A percentile compares a stretch with the other conserved stretches of the same genome.
Conservation (phyloP, 331 rosid species). For the Dryas integrifolia region DNA sequence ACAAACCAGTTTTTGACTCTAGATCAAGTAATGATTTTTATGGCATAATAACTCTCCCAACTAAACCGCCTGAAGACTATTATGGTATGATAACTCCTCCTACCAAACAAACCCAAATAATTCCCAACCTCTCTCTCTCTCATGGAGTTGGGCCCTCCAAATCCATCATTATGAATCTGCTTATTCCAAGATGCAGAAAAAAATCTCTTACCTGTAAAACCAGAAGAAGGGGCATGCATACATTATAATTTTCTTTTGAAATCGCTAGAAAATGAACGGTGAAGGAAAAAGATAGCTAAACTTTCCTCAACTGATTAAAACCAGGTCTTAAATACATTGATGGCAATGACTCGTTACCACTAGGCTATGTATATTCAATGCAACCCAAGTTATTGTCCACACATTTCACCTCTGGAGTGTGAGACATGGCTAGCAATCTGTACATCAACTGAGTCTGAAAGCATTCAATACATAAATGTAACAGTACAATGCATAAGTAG, state of each 20-base stretch:
- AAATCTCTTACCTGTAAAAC: too few species aligned
- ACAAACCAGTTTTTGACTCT: not conserved
- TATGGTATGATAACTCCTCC: constrained; percentile 15
- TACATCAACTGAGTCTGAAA: not conserved
- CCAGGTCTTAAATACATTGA: not conserved
- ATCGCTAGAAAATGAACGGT: not conserved
- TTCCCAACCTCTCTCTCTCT: constrained; percentile 1
- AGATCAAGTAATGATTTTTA: constrained; percentile 2
- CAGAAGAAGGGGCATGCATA: too few species aligned
- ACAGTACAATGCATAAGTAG: constrained; percentile 4
- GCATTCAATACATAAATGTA: constrained; percentile 21
- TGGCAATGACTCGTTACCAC: constrained; percentile 15
- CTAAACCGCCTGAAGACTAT: not conserved
- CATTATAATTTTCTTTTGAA: not conserved
- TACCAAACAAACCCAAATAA: constrained; percentile 21
- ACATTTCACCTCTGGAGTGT: constrained; percentile 20
- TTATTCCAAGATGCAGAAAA: not conserved
- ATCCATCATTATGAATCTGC: constrained; percentile 2
- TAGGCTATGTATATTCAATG: constrained; percentile 28
- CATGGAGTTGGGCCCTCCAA: constrained; percentile 19
- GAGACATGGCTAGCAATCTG: constrained; percentile 20
- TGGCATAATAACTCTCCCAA: constrained; percentile 10
- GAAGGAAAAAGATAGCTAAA: not conserved
- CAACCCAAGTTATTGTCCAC: constrained; percentile 26
- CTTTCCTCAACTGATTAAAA: not conserved